Base-by-base conservation (phyloP, 2,329 filamentous ascomycete species). In the Penicillium sp. region DNA sequence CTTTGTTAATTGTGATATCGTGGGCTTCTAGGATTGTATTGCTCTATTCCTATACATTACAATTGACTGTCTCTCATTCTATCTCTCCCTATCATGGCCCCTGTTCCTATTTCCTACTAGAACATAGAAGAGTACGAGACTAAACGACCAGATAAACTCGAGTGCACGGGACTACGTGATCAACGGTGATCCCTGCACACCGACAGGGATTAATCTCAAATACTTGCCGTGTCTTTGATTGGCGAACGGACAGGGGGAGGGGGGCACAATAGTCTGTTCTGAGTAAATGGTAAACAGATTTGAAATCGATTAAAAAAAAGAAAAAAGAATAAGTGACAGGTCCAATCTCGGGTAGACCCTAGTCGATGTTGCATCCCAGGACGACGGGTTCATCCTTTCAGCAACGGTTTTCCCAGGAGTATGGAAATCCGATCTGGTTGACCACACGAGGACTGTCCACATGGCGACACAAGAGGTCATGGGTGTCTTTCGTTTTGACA, bases 191-290 rank as follows among this genome's bases (percentile, higher is more conserved):
- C 61, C 59, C 51, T 60, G 58, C 52, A 55, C 47, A 42, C 14
- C 41, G 41, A 63, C 64, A 58, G 59, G 64, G 62, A 60, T 64
- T 35, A 53, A 67, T 67, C 61, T 66, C 65, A 68, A 68, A 68
- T 66, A 65, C 60, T 59, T 63, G 19, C 58, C 44, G 53, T 51
- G 37, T 41, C 41, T 49, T 41, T 68, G 58, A 65, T 66, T 65
- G 63, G 60, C 53, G 46, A 46, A 53, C 29, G 53, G 35, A 42
- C 41, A 41, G 46, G 55, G 53, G 43, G 43, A 44, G 38, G 39
- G 46, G 55, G 53, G 43, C 46, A 56, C 58, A 50, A 60, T 44
- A 47, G 33, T 44, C 33, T 31, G 18, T 11, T n/a, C 41, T 25
- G 27, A 29, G 38, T 48, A 31, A 44, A 49, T 27, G 18, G 27